Evolutionary conservation across 2,329 filamentous ascomycete species (phyloP).

Genomic region (Cladobotryum mycophilum): DNA sequence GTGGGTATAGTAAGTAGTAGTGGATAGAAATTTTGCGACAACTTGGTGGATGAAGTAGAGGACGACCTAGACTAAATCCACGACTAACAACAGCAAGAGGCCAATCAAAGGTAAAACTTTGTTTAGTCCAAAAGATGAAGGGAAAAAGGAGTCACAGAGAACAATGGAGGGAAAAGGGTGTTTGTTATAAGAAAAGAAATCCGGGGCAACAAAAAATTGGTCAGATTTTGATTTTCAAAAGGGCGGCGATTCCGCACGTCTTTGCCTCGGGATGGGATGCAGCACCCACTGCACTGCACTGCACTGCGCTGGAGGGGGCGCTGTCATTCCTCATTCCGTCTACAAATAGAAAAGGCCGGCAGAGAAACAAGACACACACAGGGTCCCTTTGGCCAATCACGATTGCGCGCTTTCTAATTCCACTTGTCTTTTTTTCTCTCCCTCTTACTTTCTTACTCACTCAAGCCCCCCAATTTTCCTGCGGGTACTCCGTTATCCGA

Average conservation of each 20-base stretch:
- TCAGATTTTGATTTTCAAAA: not conserved
- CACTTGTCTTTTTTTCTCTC: not conserved
- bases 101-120: no score
- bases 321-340: no score
- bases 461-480: no score
- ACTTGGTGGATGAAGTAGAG: no score
- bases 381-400: not conserved
- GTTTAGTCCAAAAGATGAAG: not conserved
- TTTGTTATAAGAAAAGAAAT: not conserved
- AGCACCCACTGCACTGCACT: no score
- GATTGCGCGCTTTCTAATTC: constrained; percentile 1
- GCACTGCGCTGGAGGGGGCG: no score
- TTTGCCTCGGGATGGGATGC: not conserved
- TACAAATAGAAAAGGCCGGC: no score
- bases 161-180: not conserved
- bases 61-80: not conserved
- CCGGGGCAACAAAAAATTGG: not conserved
- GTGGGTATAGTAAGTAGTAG: no score
- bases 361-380: no score
- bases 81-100: not conserved
- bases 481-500: no score
- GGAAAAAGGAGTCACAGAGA: not conserved
- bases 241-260: not conserved
- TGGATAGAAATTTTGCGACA: no score
- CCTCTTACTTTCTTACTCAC: no score